These are phyloP conservation scores for Erythrophleum ivorense DNA, from an alignment of 331 rosid genomes.

Conservation along the genomic window DNA sequence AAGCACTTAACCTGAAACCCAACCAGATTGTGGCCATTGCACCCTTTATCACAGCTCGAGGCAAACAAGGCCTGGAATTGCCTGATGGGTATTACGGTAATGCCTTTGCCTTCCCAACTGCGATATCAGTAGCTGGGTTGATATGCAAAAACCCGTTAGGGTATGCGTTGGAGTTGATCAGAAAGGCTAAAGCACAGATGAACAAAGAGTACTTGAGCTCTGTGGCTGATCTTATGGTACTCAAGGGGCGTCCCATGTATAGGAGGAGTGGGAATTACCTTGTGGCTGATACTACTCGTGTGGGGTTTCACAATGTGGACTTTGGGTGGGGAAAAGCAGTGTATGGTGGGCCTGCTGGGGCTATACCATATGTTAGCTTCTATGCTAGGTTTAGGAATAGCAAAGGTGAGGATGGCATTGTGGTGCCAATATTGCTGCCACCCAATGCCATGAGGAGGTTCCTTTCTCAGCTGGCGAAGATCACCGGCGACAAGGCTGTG, in stretches of 20 bases:
- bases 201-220: conserved; percentile 48
- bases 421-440: conserved; percentile 42
- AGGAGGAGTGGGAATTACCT: conserved; percentile 27
- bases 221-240: conserved; percentile 35
- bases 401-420: conserved; percentile 33
- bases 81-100: conserved; percentile 48
- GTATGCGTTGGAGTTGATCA: conserved; percentile 44
- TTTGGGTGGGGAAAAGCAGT: conserved; percentile 56
- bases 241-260: conserved; percentile 37
- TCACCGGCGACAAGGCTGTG: neutral
- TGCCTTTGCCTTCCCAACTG: conserved; percentile 39
- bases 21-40: conserved; percentile 36
- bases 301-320: conserved; percentile 27
- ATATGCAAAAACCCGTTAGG: conserved; percentile 30
- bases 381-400: conserved; percentile 12
- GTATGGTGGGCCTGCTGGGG: conserved; percentile 40
- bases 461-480: neutral
- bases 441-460: conserved; percentile 16
- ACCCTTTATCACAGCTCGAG: neutral
- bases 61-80: conserved; percentile 5
- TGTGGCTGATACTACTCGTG: conserved; percentile 34
- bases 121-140: conserved; percentile 17
- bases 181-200: conserved; percentile 37
- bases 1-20: conserved; percentile 40
- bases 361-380: conserved; percentile 36